phyloP scores from a whole-genome alignment of 768 basidiomycete genomes.

The Hirschioporus abietinus region DNA sequence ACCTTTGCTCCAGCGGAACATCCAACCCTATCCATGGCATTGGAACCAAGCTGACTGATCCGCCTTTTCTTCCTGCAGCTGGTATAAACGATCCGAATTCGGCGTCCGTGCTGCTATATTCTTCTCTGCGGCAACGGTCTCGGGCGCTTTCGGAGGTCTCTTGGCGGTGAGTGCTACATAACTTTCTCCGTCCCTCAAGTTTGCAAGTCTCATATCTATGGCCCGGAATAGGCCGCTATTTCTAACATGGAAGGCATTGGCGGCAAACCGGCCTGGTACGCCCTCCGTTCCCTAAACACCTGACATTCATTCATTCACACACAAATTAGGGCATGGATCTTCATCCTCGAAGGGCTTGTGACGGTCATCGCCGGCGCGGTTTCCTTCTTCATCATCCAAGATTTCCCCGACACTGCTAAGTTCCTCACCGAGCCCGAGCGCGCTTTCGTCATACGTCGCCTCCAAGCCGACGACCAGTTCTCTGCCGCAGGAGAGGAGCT shows the following conservation, averaged over 20 bases:
- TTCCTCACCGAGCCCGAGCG: conserved; percentile 72
- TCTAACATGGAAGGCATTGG: conserved; percentile 68
- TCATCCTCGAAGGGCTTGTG: conserved; percentile 66
- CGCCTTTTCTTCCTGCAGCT: conserved; percentile 27
- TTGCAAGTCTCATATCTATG: neutral
- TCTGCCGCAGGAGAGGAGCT: conserved; percentile 68
- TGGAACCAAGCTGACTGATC: neutral
- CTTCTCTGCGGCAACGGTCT: conserved; percentile 39
- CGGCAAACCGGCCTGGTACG: conserved; percentile 49
- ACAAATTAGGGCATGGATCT: conserved; percentile 53
- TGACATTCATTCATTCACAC: neutral
- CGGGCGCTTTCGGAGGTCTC: conserved; percentile 61
- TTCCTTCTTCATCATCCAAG: conserved; percentile 76
- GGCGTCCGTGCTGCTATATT: conserved; percentile 46
- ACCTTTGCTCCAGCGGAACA: neutral
- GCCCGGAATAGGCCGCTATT: conserved; percentile 42
- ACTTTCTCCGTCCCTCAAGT: neutral
- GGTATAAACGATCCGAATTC: conserved; percentile 74
- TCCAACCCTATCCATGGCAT: neutral
- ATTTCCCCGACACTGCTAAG: conserved; percentile 78
- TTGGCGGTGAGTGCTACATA: conserved; percentile 45
- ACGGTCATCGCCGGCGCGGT: conserved; percentile 60
- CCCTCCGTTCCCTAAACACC: neutral
- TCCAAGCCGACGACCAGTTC: conserved; percentile 65
- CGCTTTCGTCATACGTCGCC: conserved; percentile 55